These are phyloP conservation scores for Alopecurus myosuroides DNA, from an alignment of 176 grass and related monocot species.

Conservation along the genomic window DNA sequence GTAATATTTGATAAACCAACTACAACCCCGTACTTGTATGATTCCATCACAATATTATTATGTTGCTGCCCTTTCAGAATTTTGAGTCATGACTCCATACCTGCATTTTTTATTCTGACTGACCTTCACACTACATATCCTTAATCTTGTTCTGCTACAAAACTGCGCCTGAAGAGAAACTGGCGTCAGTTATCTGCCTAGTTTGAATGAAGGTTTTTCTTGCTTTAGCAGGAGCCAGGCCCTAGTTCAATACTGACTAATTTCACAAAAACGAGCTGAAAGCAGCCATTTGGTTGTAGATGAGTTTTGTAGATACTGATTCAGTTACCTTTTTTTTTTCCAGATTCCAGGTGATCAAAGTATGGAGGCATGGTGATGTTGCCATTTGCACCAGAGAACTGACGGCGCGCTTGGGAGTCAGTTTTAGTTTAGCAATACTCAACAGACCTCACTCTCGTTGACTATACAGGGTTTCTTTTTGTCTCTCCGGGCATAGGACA, in stretches of 20 bases:
- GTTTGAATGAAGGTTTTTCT: neutral
- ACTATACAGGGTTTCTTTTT: neutral
- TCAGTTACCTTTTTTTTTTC: neutral
- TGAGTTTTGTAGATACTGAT: neutral
- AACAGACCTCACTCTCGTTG: neutral
- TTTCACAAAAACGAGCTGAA: neutral
- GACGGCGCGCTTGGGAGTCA: neutral
- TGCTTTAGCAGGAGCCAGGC: neutral
- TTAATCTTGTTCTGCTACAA: neutral
- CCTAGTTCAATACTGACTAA: neutral
- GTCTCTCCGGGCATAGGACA: neutral
- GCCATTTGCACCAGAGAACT: neutral
- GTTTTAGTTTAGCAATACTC: neutral
- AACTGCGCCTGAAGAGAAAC: neutral
- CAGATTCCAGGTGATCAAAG: conserved; percentile 17
- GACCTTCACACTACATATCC: neutral
- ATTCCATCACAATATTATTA: neutral
- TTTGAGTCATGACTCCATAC: neutral
- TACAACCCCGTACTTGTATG: neutral
- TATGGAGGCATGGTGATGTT: neutral
- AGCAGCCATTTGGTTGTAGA: neutral
- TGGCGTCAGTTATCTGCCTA: neutral
- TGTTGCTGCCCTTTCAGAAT: neutral
- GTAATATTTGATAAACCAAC: neutral
- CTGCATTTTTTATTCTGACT: neutral